These are phyloP conservation scores for Hypoxylon sp. DNA, from an alignment of 2,329 filamentous ascomycete genomes.

Conservation along the genomic window DNA sequence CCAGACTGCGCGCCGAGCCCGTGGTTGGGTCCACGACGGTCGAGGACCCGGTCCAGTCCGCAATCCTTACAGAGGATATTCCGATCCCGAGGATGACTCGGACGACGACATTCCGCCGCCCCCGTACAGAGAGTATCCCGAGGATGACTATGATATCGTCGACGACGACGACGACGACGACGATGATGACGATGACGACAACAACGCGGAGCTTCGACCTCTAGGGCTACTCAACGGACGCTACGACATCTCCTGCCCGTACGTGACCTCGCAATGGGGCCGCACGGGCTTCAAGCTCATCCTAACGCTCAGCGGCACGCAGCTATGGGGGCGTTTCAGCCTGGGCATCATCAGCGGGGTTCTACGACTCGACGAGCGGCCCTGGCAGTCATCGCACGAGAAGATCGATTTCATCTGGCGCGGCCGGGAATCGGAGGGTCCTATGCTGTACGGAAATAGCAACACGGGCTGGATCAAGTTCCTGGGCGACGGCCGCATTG, in stretches of 20 bases:
- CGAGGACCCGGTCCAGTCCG: conserved; percentile 40
- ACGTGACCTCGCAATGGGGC: conserved; percentile 50
- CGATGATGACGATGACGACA: not conserved
- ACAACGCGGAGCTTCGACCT: conserved; percentile 38
- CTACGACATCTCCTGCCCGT: conserved; percentile 57
- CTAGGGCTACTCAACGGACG: conserved; percentile 62
- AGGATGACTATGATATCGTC: not conserved
- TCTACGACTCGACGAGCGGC: conserved; percentile 58
- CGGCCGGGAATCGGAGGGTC: conserved; percentile 53
- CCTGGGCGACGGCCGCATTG: conserved; percentile 56
- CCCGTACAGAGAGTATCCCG: conserved; percentile 43
- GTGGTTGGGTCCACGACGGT: conserved; percentile 45
- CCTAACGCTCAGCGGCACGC: conserved; percentile 57
- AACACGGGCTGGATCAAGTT: conserved; percentile 57
- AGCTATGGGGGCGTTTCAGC: conserved; percentile 64
- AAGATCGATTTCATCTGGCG: conserved; percentile 56
- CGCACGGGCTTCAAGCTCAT: conserved; percentile 54
- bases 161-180: conserved; percentile 37
- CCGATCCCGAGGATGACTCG: conserved; percentile 11
- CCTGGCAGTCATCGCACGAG: conserved; percentile 52
- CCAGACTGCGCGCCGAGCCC: conserved; percentile 51
- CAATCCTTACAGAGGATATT: not conserved
- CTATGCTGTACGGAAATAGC: conserved; percentile 48
- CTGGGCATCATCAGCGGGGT: conserved; percentile 60
- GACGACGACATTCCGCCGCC: conserved; percentile 38